phyloP scores from a whole-genome alignment of 495 filamentous ascomycete genomes.

The Penicillium arizonense region DNA sequence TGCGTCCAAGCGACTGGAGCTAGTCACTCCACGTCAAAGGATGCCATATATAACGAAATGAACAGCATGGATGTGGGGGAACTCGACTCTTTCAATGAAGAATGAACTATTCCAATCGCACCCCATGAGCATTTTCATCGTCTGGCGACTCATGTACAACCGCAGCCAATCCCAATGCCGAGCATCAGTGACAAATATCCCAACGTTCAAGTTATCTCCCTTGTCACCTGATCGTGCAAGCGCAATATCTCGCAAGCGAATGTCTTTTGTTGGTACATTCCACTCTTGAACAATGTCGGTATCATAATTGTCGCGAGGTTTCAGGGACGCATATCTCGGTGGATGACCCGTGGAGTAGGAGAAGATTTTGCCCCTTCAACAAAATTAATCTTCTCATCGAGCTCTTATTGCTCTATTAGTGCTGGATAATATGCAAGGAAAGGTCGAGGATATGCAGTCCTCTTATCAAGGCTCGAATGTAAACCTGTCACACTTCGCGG shows the following conservation, averaged over 20 bases:
- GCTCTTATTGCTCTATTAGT: conserved; percentile 19
- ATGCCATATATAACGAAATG: conserved; percentile 52
- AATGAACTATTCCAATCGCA: conserved; percentile 37
- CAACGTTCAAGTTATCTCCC: conserved; percentile 46
- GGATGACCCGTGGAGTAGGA: conserved; percentile 17
- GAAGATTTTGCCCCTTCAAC: neutral
- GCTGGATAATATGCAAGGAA: conserved; percentile 36
- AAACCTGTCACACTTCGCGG: conserved; percentile 26
- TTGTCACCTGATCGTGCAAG: conserved; percentile 51
- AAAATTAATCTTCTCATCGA: conserved; percentile 24
- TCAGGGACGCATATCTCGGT: conserved; percentile 7
- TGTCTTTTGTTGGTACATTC: neutral
- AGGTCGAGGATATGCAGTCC: conserved; percentile 26
- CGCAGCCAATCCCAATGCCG: conserved; percentile 46
- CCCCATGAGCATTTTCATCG: conserved; percentile 26
- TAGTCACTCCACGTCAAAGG: conserved; percentile 49
- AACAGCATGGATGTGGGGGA: conserved; percentile 34
- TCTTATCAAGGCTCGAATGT: conserved; percentile 25
- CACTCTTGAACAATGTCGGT: neutral
- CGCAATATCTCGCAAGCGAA: conserved; percentile 38
- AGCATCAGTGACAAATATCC: conserved; percentile 38
- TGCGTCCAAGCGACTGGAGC: conserved; percentile 43
- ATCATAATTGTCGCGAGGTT: conserved; percentile 19
- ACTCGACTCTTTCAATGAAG: conserved; percentile 49
- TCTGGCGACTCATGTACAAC: conserved; percentile 33